These are phyloP conservation scores for Exophiala xenobiotica DNA, from an alignment of 2,329 filamentous ascomycete genomes.

Conservation along the genomic window DNA sequence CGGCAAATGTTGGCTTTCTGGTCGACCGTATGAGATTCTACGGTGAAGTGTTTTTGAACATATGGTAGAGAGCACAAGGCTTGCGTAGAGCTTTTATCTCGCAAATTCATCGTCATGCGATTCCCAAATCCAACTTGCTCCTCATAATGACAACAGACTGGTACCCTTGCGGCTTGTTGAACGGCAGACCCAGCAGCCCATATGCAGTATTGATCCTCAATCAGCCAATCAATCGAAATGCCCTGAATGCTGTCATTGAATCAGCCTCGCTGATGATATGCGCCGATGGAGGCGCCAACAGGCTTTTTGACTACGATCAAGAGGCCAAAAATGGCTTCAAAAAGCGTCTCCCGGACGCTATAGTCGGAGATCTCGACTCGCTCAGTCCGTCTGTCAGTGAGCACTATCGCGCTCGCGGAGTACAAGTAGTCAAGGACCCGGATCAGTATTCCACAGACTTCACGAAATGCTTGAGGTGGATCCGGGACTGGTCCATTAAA, in stretches of 20 bases:
- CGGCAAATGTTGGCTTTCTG: not conserved
- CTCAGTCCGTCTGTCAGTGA: slow-evolving; percentile 60
- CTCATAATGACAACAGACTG: slow-evolving; percentile 11
- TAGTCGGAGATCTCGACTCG: slow-evolving; percentile 92
- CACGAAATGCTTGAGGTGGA: slow-evolving; percentile 70
- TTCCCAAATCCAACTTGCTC: not conserved
- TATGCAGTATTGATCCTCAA: slow-evolving; percentile 59
- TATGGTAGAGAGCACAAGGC: not conserved
- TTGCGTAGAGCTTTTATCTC: not conserved
- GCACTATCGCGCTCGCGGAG: slow-evolving; percentile 64
- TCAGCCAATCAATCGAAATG: slow-evolving; percentile 55
- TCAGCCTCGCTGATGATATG: slow-evolving; percentile 67
- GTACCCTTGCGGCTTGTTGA: slow-evolving; percentile 24
- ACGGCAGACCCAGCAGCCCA: slow-evolving; percentile 12
- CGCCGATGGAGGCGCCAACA: slow-evolving; percentile 88
- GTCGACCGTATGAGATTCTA: not conserved
- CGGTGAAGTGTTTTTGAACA: not conserved
- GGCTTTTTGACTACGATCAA: slow-evolving; percentile 54
- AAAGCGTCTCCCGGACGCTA: slow-evolving; percentile 60
- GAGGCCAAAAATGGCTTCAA: not conserved
- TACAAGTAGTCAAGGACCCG: slow-evolving; percentile 66
- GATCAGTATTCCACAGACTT: slow-evolving; percentile 93
- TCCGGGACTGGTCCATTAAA: slow-evolving; percentile 42
- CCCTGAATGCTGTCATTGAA: slow-evolving; percentile 39
- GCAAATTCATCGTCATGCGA: not conserved